Conservation (phyloP, 345 rosid species). For the Eucalyptus sp. region DNA sequence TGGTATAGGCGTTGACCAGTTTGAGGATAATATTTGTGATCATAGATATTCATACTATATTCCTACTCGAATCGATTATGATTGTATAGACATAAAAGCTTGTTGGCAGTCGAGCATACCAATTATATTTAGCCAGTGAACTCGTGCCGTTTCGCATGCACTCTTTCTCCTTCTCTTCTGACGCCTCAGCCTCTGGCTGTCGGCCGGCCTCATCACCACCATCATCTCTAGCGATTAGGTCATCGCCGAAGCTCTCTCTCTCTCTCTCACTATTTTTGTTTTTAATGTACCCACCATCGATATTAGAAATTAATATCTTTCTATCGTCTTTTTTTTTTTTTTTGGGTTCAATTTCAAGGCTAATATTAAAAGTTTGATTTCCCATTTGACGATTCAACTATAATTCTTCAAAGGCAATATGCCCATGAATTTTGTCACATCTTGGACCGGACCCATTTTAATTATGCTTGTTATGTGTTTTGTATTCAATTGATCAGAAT, state of each 20-base stretch:
- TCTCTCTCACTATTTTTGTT: not conserved
- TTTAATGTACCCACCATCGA: not conserved
- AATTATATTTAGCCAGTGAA: not conserved
- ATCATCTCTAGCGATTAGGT: not conserved
- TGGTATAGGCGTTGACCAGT: not conserved
- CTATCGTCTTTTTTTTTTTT: not conserved
- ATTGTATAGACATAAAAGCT: not conserved
- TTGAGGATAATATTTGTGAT: not conserved
- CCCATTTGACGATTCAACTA: not conserved
- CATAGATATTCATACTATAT: not conserved
- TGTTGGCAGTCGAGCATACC: not conserved
- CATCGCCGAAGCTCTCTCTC: not conserved
- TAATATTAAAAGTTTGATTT: not conserved
- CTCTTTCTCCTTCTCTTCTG: not conserved
- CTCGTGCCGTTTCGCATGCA: not conserved
- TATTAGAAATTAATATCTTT: not conserved
- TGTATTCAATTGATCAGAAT: no score
- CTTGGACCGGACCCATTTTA: not conserved
- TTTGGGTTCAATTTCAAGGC: not conserved
- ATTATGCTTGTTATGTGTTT: not conserved
- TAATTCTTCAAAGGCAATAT: not conserved
- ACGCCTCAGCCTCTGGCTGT: not conserved
- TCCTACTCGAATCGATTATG: not conserved
- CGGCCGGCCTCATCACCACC: not conserved
- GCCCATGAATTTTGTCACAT: not conserved